Evolutionary conservation across 106 monocot species (phyloP), one percentile per base, ranked within the genome.

Genomic region (Vanilla planifolia): DNA sequence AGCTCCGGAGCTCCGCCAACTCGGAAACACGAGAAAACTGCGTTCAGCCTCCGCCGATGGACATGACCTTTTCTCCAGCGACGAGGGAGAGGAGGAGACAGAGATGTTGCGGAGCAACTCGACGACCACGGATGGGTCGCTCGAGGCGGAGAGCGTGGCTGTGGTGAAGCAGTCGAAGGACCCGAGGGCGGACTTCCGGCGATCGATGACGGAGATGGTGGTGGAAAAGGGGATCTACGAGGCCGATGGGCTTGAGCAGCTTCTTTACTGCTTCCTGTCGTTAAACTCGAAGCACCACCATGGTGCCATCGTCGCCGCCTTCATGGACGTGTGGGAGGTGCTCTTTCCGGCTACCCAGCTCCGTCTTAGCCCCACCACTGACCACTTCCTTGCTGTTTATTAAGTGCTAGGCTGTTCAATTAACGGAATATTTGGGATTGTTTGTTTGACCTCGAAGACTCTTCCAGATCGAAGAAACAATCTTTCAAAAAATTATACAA

Each of bases 191-290:
- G 93, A 93, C 65, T 93, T 93, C 81, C 66, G 85, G 67, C 57
- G 74, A 39, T 88, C 93, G 55, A 93, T 93, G 81, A 68, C 69
- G 67, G 93, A 93, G 74, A 93, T 93, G 93, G 75, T 93, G 51
- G 66, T 74, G 50, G 93, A 85, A 77, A 85, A 84, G 72, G 69
- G 70, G 59, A 79, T 93, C 29, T 89, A 79, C 73, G 88, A 85
- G 23, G 69, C 71, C 17, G 62, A 40, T 3, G 88, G 81, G 2
- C 73, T 93, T 58, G 79, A 82, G 61, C 73, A 74, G 65, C 76
- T 93, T 33, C 72, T 93, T 17, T 81, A 62, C 4, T 93, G 81
- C 85, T 85, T 85, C 58, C 71, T 93, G 33, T 70, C 81, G 1
- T 77, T 93, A 67, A 93, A 93, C 69, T 76, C 77, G 4, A 22